These are phyloP conservation scores for Schizochytrium sp. DNA, from an alignment of 108 stramenopile genomes.

Conservation along the genomic window DNA sequence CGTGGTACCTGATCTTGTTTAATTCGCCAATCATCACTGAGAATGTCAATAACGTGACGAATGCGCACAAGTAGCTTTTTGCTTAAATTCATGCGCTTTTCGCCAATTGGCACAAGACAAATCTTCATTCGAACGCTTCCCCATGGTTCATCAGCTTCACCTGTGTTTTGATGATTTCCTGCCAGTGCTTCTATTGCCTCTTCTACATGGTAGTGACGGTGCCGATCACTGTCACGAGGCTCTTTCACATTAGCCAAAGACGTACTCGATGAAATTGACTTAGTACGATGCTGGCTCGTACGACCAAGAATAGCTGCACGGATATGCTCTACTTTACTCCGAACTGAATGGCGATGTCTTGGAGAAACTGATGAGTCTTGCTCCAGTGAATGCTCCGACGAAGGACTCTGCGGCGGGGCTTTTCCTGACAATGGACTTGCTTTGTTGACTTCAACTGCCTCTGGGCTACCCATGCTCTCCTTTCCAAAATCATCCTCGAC, in stretches of 20 bases:
- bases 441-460: too few relatives aligned
- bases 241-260: neutral
- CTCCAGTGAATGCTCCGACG: too few relatives aligned
- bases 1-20: neutral
- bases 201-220: neutral
- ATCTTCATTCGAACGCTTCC: neutral
- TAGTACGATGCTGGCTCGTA: too few relatives aligned
- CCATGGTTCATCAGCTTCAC: neutral
- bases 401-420: too few relatives aligned
- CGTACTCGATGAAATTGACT: too few relatives aligned
- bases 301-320: too few relatives aligned
- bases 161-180: too few relatives aligned
- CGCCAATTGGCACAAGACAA: neutral
- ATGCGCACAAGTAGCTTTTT: neutral
- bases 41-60: neutral
- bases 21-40: neutral
- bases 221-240: neutral
- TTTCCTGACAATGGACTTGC: too few relatives aligned
- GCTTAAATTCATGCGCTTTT: constrained; percentile 1
- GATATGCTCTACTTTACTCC: too few relatives aligned
- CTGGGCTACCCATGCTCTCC: neutral
- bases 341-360: too few relatives aligned
- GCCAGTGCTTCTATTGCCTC: neutral
- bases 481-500: neutral
- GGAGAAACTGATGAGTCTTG: too few relatives aligned